Percentiles rank a stretch among this genome's conserved stretches.
Evolutionary conservation across 2,329 filamentous ascomycete species (phyloP).

Genomic region (Ophiostoma sp.): DNA sequence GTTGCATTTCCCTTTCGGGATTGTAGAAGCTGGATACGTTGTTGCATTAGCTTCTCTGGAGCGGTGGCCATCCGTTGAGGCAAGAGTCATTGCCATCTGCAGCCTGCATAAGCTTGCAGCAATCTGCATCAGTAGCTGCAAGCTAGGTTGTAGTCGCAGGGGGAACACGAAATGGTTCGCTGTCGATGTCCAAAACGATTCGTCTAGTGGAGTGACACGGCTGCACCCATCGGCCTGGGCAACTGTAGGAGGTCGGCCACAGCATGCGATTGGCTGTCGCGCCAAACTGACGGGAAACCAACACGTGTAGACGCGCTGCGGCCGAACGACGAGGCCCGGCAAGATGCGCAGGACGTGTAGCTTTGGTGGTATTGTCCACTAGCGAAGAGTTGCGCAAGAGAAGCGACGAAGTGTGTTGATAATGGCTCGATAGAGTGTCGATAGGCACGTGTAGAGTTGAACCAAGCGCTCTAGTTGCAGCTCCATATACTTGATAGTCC

Average conservation of each 20-base stretch:
- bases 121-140: slow-evolving; percentile 22
- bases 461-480: too few relatives aligned
- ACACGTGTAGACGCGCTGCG: slow-evolving; percentile 28
- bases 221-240: slow-evolving; percentile 19
- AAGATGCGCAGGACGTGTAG: not conserved
- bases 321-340: not conserved
- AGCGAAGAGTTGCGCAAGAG: not conserved
- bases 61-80: not conserved
- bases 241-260: slow-evolving; percentile 17
- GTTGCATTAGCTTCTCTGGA: not conserved
- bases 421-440: too few relatives aligned
- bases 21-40: not conserved
- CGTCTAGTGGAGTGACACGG: slow-evolving; percentile 15
- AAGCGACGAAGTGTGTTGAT: not conserved
- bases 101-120: slow-evolving; percentile 10
- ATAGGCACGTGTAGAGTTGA: too few relatives aligned
- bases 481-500: too few relatives aligned
- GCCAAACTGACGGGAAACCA: slow-evolving; percentile 29
- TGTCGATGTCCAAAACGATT: slow-evolving; percentile 29
- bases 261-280: slow-evolving; percentile 21
- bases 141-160: slow-evolving; percentile 24
- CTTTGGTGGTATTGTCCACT: not conserved
- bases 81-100: slow-evolving; percentile 2
- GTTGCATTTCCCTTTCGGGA: not conserved
- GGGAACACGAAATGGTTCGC: slow-evolving; percentile 28